Evolutionary conservation across 148 eudicot genomes (phyloP).

Genomic region (Cornus controversa): DNA sequence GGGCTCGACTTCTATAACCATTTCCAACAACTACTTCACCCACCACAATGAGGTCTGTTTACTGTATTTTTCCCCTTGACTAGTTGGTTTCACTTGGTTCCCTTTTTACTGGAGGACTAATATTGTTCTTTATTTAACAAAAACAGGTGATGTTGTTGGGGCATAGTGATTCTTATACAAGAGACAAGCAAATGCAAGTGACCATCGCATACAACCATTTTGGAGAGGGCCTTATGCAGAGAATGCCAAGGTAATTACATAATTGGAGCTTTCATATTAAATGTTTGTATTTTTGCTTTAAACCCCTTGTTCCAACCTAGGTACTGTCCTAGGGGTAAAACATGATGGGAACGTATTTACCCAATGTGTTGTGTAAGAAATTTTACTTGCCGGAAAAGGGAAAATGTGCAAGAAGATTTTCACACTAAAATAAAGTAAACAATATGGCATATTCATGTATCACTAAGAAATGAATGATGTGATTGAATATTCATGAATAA

Average conservation of each 20-base stretch:
- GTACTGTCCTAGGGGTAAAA: too few relatives aligned
- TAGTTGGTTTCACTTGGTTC: background rate
- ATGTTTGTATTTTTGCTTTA: background rate
- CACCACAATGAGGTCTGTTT: conserved; percentile 85
- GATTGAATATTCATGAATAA: too few relatives aligned
- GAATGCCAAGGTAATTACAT: conserved; percentile 81
- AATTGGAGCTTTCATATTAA: background rate
- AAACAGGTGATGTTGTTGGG: conserved; percentile 85
- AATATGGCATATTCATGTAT: background rate
- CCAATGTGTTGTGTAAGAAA: too few relatives aligned
- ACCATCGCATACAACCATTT: conserved; percentile 94
- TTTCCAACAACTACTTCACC: conserved; percentile 82
- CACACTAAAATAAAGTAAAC: background rate
- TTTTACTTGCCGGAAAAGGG: too few relatives aligned
- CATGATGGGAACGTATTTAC: too few relatives aligned
- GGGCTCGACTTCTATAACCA: conserved; percentile 91
- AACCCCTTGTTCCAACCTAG: too few relatives aligned
- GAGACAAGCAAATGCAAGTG: conserved; percentile 87
- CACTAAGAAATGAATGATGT: background rate
- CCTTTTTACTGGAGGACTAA: conserved; percentile 3
- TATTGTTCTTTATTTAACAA: background rate
- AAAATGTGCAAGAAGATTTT: background rate
- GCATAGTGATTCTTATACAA: conserved; percentile 70
- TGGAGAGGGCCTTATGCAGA: conserved; percentile 86
- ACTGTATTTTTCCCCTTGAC: background rate